A percentile compares a stretch with the other conserved stretches of the same genome.
These are phyloP conservation scores for Fusarium mundagurra DNA, from an alignment of 2,329 filamentous ascomycete species.

Conservation along the genomic window DNA sequence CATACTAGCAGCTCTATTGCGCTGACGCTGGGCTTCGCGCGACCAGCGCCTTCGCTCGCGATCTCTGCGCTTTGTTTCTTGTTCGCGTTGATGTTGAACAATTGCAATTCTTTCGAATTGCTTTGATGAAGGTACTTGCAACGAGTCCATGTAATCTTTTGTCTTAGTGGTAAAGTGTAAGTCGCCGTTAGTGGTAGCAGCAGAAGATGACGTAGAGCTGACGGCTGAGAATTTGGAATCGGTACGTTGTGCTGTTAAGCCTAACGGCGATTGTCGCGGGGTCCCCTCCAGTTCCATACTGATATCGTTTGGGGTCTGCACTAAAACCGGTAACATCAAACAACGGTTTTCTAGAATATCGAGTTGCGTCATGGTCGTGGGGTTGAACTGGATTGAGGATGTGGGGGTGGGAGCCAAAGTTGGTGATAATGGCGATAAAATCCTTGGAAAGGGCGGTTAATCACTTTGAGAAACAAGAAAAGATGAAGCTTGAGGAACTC, in stretches of 20 bases:
- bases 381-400: conserved; percentile 1
- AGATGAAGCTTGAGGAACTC: background rate
- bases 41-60: conserved; percentile 51
- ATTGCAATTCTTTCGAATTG: conserved; percentile 60
- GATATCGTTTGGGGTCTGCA: background rate
- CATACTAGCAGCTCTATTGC: conserved; percentile 24
- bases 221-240: conserved; percentile 28
- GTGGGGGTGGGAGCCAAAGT: conserved; percentile 12
- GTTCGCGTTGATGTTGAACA: conserved; percentile 59
- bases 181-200: background rate
- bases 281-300: conserved; percentile 12
- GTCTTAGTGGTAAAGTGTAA: conserved; percentile 38
- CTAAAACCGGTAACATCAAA: conserved; percentile 30
- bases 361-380: conserved; percentile 40
- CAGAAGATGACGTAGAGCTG: conserved; percentile 29
- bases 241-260: background rate
- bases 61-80: conserved; percentile 54
- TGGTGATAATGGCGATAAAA: background rate
- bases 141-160: conserved; percentile 61
- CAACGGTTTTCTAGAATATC: conserved; percentile 37
- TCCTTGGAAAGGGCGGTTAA: background rate
- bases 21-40: conserved; percentile 44
- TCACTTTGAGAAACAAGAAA: background rate
- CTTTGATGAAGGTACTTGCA: conserved; percentile 57
- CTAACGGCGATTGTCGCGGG: conserved; percentile 22